Evolutionary conservation across 257 asterid species (phyloP), one percentile per base, ranked within the genome.

Genomic region (Gynochthodes officinalis): DNA sequence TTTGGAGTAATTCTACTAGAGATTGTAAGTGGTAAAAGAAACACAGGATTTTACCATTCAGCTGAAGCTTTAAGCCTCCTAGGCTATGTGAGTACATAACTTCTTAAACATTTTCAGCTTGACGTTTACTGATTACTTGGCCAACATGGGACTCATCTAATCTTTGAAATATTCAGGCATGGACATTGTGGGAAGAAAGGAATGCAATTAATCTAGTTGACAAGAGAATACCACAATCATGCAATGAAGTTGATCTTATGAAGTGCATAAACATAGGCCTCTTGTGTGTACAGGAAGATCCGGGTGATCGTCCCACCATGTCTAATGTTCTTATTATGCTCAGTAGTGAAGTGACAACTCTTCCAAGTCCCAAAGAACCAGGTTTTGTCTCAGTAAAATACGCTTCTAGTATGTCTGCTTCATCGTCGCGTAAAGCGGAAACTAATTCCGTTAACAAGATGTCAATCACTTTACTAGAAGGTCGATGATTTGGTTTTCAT

Each of bases 151-250:
- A 59, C 23, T 16, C 49, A 5, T 67, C 23, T 14, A 23, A 27
- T 40, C 25, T 4, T 52, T 4, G 53, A 53, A 60, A 1, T 61
- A 12, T 32, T 44, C 68, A 81, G 82, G 82, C 70, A n/a, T 81
- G 85, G 85, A 78, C 27, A 55, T 76, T 78, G 11, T 78, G 85
- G 85, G 63, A 78, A 13, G 83, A 49, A 62, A 44, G 57, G 35
- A 68, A 49, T 40, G 64, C 80, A 18, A 19, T 75, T 40, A 73
- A 77, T 25, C 46, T 74, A 2, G n/a, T 77, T 30, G 78, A 81
- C 42, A 73, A 53, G 21, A 60, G 62, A 7, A 18, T 66, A 11
- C 44, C 66, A 1, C 71, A 71, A 52, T 61, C 80, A 7, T 64
- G 78, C 52, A 58, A 67, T 15, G 42, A 44, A 18, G 42, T 27